Evolutionary conservation across 2,329 filamentous ascomycete species (phyloP).

Genomic region (Bretziella fagacearum): DNA sequence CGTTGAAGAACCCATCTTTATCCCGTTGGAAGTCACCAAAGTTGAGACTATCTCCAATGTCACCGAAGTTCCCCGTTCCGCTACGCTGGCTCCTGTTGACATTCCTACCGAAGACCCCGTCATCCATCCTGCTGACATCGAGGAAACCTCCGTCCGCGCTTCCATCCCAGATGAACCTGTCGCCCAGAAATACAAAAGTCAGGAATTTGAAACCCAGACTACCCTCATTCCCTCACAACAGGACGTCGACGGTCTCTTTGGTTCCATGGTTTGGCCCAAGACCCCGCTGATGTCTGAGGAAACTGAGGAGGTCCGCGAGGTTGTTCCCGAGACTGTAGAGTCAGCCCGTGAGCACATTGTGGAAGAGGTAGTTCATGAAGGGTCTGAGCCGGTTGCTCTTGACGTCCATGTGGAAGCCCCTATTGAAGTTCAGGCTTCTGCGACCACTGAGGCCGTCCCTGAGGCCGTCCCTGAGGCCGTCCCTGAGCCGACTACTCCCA

Average conservation of each 20-base stretch:
- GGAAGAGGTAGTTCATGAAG: too few species aligned
- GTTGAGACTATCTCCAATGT: too few species aligned
- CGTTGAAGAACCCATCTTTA: neutral
- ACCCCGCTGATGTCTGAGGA: neutral
- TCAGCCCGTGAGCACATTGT: neutral
- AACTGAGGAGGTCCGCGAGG: neutral
- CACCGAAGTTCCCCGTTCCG: too few species aligned
- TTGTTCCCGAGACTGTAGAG: neutral
- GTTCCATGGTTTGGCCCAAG: constrained; percentile 10
- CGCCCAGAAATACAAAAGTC: neutral
- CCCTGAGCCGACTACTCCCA: neutral
- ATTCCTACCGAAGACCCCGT: neutral
- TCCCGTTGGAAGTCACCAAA: too few species aligned
- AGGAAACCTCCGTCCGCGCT: too few species aligned
- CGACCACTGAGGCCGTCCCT: neutral
- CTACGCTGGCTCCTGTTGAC: neutral
- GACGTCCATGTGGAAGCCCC: neutral
- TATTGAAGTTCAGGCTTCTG: neutral
- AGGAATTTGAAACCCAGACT: neutral
- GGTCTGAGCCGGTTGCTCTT: neutral
- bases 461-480: neutral
- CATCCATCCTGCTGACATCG: neutral
- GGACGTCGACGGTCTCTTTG: constrained; percentile 3
- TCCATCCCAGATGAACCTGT: neutral
- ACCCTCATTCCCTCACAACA: constrained; percentile 6